Conservation (phyloP, 306 rosid genomes). For the Sicyos baderoa region DNA sequence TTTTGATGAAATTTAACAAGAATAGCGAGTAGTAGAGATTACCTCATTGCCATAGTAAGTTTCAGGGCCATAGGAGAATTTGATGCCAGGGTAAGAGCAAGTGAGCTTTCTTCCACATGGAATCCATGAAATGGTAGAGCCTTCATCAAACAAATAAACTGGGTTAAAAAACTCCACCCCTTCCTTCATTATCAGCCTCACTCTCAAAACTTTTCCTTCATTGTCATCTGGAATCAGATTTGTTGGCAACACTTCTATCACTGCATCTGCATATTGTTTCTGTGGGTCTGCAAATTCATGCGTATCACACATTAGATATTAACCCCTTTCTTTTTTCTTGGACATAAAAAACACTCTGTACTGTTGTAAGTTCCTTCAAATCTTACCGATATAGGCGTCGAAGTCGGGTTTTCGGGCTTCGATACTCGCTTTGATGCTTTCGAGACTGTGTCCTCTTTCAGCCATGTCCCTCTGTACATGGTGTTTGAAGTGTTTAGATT, state of each 20-base stretch:
- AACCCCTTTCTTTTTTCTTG: neutral
- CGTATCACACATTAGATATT: neutral
- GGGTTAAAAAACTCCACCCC: constrained; percentile 76
- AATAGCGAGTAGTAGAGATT: neutral
- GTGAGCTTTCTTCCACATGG: constrained; percentile 99
- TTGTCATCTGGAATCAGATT: constrained; percentile 78
- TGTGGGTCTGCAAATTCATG: constrained; percentile 61
- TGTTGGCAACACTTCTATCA: constrained; percentile 93
- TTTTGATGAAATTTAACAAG: neutral
- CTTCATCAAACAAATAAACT: constrained; percentile 92
- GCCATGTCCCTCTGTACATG: constrained; percentile 90
- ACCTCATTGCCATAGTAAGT: constrained; percentile 72
- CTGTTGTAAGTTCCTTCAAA: neutral
- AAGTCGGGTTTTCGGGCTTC: constrained; percentile 97
- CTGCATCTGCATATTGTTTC: constrained; percentile 95
- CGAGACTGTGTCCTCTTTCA: constrained; percentile 97
- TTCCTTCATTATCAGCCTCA: constrained; percentile 84
- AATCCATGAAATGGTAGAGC: constrained; percentile 90
- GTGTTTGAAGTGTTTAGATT: no score
- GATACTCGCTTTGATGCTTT: constrained; percentile 98
- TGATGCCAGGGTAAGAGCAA: constrained; percentile 99
- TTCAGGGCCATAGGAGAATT: constrained; percentile 81
- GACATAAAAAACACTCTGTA: neutral
- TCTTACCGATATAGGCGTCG: constrained; percentile 81
- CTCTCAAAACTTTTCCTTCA: constrained; percentile 87